These are phyloP conservation scores for Grifola frondosa DNA, from an alignment of 1,284 basidiomycete genomes.

Conservation along the genomic window DNA sequence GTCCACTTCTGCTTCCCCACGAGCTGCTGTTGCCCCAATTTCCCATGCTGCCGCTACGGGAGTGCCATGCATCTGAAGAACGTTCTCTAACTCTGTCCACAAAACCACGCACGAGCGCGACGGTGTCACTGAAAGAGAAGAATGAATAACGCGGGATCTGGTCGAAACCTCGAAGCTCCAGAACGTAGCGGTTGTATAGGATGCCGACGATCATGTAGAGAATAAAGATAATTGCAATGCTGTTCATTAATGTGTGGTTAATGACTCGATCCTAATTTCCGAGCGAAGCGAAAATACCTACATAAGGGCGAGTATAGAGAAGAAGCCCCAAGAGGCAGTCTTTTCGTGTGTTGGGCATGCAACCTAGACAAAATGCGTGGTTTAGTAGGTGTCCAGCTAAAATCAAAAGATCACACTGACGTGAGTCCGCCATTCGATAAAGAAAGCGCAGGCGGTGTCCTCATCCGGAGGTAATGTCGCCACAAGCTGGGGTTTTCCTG, in stretches of 20 bases:
- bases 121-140: constrained; percentile 31
- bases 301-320: constrained; percentile 54
- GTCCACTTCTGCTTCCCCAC: constrained; percentile 15
- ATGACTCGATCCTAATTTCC: too few relatives aligned
- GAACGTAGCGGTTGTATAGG: constrained; percentile 68
- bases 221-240: constrained; percentile 52
- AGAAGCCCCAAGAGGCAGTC: constrained; percentile 48
- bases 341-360: constrained; percentile 64
- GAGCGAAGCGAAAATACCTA: constrained; percentile 32
- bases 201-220: constrained; percentile 60
- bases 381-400: constrained; percentile 7
- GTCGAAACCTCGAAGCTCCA: constrained; percentile 59
- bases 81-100: constrained; percentile 25
- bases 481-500: constrained; percentile 55
- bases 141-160: constrained; percentile 68
- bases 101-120: constrained; percentile 27
- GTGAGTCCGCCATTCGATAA: constrained; percentile 72
- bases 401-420: constrained; percentile 39
- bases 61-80: constrained; percentile 22
- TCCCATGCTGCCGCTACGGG: constrained; percentile 20
- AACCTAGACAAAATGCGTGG: constrained; percentile 37
- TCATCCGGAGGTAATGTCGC: constrained; percentile 64
- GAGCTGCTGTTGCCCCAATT: constrained; percentile 19
- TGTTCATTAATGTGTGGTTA: constrained; percentile 28
- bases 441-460: constrained; percentile 62